Evolutionary conservation across 2,329 filamentous ascomycete genomes (phyloP), one percentile per base, ranked within the genome.

Genomic region (Penicillium thymicola): DNA sequence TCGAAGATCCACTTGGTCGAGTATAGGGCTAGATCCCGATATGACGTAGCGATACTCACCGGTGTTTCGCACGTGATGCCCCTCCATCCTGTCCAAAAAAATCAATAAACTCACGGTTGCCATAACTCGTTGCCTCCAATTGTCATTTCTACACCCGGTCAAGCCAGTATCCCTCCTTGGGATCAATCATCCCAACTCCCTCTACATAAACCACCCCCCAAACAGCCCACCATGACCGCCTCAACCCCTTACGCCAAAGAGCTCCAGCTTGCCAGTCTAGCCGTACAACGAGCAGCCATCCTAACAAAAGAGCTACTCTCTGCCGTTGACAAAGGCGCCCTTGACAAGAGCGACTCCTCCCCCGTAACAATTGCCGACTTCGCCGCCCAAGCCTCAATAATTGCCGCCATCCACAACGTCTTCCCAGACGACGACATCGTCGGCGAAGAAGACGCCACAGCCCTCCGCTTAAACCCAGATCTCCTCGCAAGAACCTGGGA

Each of bases 301-400:
- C 76, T 87, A 37, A 87, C 85, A 18, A 85, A 85, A 66, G 67
- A 74, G 57, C 70, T 85, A 63, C 74, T 81, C 23, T 75, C 75
- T 41, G 70, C 74, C 21, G 74, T 80, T n/a, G 75, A 78, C 59
- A 81, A 81, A 62, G 76, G 75, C 54, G 77, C 76, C 23, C 74
- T 85, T 51, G 78, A 81, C 65, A 87, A 87, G 67, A 76, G 75
- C 54, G 85, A 87, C 67, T 73, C 78, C 47, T 81, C 80, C 0
- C 85, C 85, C 25, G 85, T 88, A 49, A 87, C 85, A 1, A 79
- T 85, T 37, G 84, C 83, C 57, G 85, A 87, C 67, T 86, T 87
- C 65, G 84, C 82, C 40, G 81, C 82, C 2, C 85, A 88, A 68
- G 84, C 84, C 10, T 74, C 87, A 36, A 78, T 88, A 63, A 86